Evolutionary conservation across 352 stramenopile species (phyloP).

Genomic region (Pythium pyrilobum): DNA sequence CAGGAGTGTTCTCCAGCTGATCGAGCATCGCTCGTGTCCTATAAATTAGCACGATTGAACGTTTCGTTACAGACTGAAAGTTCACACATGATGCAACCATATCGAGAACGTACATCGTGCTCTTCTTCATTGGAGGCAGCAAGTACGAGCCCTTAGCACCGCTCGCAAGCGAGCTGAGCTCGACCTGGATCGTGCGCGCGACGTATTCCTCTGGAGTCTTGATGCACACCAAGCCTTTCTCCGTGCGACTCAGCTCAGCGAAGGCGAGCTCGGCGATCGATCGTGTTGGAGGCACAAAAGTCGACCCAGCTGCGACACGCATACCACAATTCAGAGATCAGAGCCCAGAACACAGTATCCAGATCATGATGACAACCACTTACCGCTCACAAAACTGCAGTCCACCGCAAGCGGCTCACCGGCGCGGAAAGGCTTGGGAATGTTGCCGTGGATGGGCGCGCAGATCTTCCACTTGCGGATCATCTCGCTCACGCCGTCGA

Average conservation of each 20-base stretch:
- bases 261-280: conserved; percentile 76
- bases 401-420: conserved; percentile 79
- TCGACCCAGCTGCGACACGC: conserved; percentile 63
- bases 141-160: conserved; percentile 8
- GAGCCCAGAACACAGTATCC: neutral
- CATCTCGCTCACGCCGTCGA: conserved; percentile 72
- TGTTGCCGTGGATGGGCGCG: conserved; percentile 81
- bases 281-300: conserved; percentile 62
- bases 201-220: conserved; percentile 79
- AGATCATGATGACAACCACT: neutral
- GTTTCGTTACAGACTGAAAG: neutral
- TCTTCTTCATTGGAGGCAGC: conserved; percentile 12
- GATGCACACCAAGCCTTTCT: conserved; percentile 70
- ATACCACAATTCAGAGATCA: neutral
- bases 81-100: neutral
- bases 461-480: conserved; percentile 85
- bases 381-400: conserved; percentile 80
- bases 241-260: conserved; percentile 78
- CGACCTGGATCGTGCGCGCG: conserved; percentile 66
- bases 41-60: neutral
- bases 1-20: conserved; percentile 46
- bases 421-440: conserved; percentile 81
- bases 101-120: conserved; percentile 6
- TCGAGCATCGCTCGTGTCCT: conserved; percentile 59
- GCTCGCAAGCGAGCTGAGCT: conserved; percentile 10